phyloP scores from a whole-genome alignment of 345 rosid genomes.

The Ceriops zippeliana region DNA sequence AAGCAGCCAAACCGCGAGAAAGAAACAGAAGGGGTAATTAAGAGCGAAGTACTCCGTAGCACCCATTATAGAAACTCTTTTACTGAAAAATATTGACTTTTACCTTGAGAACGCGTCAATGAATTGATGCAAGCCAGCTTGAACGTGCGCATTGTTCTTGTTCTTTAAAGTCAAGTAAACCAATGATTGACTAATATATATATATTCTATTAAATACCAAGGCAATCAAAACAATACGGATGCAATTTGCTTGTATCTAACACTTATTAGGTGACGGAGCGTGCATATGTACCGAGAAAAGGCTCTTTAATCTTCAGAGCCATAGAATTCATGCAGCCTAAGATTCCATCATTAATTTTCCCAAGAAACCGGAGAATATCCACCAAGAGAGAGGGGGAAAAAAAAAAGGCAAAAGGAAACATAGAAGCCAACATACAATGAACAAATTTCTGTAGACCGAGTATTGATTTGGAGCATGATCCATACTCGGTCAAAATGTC shows the following conservation, averaged over 20 bases:
- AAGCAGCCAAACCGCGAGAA: no score
- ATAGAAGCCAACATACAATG: no score
- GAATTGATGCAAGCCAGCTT: neutral
- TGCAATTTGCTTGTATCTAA: no score
- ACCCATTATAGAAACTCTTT: no score
- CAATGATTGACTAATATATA: neutral
- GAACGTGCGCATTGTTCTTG: neutral
- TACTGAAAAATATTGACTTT: no score
- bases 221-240: neutral
- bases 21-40: no score
- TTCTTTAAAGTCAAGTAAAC: neutral
- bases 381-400: no score
- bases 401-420: no score
- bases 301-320: conserved; percentile 8
- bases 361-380: conserved; percentile 19
- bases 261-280: no score
- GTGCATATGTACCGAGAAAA: neutral
- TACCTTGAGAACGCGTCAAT: no score
- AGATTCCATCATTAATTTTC: conserved; percentile 17
- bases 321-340: conserved; percentile 24
- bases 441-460: neutral
- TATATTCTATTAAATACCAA: neutral
- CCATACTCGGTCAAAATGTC: neutral
- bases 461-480: conserved; percentile 30
- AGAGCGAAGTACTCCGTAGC: no score